A percentile compares a stretch with the other conserved stretches of the same genome.
phyloP scores from a whole-genome alignment of 495 filamentous ascomycete genomes.

The Bathelium albidoporum region DNA sequence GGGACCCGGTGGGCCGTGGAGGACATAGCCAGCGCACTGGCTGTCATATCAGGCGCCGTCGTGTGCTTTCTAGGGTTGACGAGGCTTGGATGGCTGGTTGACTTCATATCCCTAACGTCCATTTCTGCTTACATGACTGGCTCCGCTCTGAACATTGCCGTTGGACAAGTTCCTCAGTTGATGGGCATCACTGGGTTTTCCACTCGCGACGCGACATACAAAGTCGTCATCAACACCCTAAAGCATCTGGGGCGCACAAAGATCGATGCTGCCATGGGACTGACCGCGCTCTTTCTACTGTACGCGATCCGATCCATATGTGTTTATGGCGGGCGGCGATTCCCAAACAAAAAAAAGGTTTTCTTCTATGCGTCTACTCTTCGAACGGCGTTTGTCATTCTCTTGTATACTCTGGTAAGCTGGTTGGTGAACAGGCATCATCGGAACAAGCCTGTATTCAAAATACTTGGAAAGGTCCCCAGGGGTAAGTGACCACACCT shows the following conservation, averaged over 20 bases:
- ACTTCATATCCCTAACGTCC: conserved; percentile 84
- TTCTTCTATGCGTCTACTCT: conserved; percentile 88
- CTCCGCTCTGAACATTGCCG: conserved; percentile 80
- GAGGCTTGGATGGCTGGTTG: conserved; percentile 83
- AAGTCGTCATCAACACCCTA: conserved; percentile 77
- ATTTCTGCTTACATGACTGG: conserved; percentile 98
- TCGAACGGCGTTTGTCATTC: conserved; percentile 81
- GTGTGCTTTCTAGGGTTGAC: conserved; percentile 71
- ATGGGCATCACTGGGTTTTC: conserved; percentile 79
- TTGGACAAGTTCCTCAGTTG: conserved; percentile 76
- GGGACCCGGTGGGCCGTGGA: conserved; percentile 26
- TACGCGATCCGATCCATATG: conserved; percentile 69
- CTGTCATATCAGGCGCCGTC: conserved; percentile 72
- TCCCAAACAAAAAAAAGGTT: conserved; percentile 57
- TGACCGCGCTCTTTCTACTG: conserved; percentile 72
- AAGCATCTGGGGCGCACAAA: conserved; percentile 58
- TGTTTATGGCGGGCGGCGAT: conserved; percentile 55
- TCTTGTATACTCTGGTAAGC: conserved; percentile 89
- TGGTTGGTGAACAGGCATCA: conserved; percentile 62
- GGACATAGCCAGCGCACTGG: conserved; percentile 67
- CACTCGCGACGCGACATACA: conserved; percentile 69
- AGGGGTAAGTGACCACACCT: conserved; percentile 40
- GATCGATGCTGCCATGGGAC: conserved; percentile 79
- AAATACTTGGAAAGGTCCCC: conserved; percentile 66
- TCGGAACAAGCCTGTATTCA: conserved; percentile 45